These are phyloP conservation scores for Daldinia grandis DNA, from an alignment of 495 filamentous ascomycete species.

Conservation along the genomic window DNA sequence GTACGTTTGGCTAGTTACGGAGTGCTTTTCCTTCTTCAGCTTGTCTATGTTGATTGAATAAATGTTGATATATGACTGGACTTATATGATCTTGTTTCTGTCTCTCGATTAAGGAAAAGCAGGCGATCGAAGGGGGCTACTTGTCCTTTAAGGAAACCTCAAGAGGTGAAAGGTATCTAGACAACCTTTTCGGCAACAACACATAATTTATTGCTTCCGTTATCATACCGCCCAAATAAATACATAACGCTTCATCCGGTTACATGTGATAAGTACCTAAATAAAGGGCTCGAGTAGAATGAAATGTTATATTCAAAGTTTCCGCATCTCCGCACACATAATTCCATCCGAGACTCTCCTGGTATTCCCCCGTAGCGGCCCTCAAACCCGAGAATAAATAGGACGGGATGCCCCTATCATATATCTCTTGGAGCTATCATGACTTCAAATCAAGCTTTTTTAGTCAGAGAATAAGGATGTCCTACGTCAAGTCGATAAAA, in stretches of 20 bases:
- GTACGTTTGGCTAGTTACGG: constrained; percentile 40
- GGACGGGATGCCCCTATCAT: not conserved
- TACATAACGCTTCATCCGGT: not conserved
- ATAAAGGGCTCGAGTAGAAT: not conserved
- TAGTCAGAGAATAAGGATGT: not conserved
- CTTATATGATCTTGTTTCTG: not conserved
- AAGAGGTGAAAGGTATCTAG: not conserved
- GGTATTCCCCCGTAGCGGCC: not conserved
- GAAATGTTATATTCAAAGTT: not conserved
- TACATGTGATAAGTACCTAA: not conserved
- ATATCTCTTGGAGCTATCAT: not conserved
- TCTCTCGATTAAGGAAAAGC: not conserved
- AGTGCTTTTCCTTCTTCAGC: constrained; percentile 42
- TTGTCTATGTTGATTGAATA: constrained; percentile 16
- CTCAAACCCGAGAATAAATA: not conserved
- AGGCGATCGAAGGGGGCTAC: not conserved
- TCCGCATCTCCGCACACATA: not conserved
- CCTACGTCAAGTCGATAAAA: not conserved
- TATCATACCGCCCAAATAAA: not conserved
- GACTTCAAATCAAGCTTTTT: constrained; percentile 1
- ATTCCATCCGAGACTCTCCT: not conserved
- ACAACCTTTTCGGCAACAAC: not conserved
- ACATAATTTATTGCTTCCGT: not conserved
- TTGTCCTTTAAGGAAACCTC: not conserved
- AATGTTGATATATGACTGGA: not conserved